Evolutionary conservation across 768 basidiomycete genomes (phyloP).

Genomic region (Gymnopilus dilepis): DNA sequence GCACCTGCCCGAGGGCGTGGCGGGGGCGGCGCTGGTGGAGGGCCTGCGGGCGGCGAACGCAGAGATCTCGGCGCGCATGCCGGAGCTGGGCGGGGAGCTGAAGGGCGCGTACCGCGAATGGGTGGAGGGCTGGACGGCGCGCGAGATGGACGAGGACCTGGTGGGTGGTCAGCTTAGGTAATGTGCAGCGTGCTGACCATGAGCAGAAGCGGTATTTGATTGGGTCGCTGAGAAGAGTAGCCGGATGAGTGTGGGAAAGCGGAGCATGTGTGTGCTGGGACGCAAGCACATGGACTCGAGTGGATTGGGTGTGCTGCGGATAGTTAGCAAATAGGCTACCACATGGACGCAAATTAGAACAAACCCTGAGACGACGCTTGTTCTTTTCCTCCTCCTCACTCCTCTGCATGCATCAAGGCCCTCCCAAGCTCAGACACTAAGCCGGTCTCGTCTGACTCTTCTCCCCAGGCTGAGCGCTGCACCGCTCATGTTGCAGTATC

Average conservation of each 20-base stretch:
- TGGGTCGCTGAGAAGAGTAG: conserved; percentile 41
- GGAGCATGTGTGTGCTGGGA: conserved; percentile 25
- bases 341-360: conserved; percentile 31
- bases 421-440: conserved; percentile 53
- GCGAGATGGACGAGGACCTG: conserved; percentile 54
- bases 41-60: conserved; percentile 44
- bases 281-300: conserved; percentile 7
- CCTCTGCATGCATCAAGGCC: conserved; percentile 48
- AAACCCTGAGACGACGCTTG: conserved; percentile 21
- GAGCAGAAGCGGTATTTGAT: conserved; percentile 60
- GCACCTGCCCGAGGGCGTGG: conserved; percentile 33
- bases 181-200: conserved; percentile 43
- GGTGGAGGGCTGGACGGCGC: conserved; percentile 56
- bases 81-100: conserved; percentile 31
- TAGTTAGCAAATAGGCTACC: conserved; percentile 26
- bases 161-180: conserved; percentile 43
- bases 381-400: conserved; percentile 27
- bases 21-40: conserved; percentile 43
- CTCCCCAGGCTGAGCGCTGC: conserved; percentile 26
- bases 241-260: conserved; percentile 33
- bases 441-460: conserved; percentile 62
- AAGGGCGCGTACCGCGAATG: conserved; percentile 50
- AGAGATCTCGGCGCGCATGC: conserved; percentile 36
- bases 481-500: conserved; percentile 65
- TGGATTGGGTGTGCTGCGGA: conserved; percentile 23